phyloP scores from a whole-genome alignment of 345 rosid genomes.

The Gossypium longicalyx region DNA sequence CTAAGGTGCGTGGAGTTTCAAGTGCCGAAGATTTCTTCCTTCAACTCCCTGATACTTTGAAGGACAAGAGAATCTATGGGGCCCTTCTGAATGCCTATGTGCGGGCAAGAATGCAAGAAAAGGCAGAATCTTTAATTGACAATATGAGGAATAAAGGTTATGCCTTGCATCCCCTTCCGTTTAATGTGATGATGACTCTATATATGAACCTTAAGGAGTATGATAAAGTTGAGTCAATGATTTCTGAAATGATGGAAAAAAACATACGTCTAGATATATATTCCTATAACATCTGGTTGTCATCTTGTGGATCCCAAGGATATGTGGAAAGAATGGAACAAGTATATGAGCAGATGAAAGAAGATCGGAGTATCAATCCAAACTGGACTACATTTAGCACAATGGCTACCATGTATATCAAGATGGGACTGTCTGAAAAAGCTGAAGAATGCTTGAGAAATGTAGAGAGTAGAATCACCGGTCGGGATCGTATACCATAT shows the following conservation, averaged over 20 bases:
- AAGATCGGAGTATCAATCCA: constrained; percentile 49
- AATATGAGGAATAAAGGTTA: constrained; percentile 66
- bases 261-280: constrained; percentile 64
- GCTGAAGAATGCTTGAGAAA: constrained; percentile 77
- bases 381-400: constrained; percentile 96
- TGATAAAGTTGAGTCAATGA: constrained; percentile 56
- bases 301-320: constrained; percentile 69
- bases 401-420: constrained; percentile 82
- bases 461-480: constrained; percentile 77
- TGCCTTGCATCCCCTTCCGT: constrained; percentile 48
- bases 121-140: constrained; percentile 65
- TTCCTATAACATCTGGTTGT: constrained; percentile 93
- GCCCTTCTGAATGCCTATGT: constrained; percentile 82
- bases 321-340: constrained; percentile 67
- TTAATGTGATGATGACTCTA: constrained; percentile 95
- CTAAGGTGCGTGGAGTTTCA: constrained; percentile 72
- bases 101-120: constrained; percentile 49
- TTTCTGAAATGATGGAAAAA: constrained; percentile 77
- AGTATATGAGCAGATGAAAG: constrained; percentile 71
- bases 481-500: constrained; percentile 74
- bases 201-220: constrained; percentile 79
- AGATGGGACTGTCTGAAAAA: constrained; percentile 62
- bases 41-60: constrained; percentile 46
- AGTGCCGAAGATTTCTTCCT: constrained; percentile 64
- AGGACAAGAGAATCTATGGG: constrained; percentile 80